A percentile compares a stretch with the other conserved stretches of the same genome.
Evolutionary conservation across 192 early-diverging fungal species (phyloP).

Genomic region (Coemansia sp.): DNA sequence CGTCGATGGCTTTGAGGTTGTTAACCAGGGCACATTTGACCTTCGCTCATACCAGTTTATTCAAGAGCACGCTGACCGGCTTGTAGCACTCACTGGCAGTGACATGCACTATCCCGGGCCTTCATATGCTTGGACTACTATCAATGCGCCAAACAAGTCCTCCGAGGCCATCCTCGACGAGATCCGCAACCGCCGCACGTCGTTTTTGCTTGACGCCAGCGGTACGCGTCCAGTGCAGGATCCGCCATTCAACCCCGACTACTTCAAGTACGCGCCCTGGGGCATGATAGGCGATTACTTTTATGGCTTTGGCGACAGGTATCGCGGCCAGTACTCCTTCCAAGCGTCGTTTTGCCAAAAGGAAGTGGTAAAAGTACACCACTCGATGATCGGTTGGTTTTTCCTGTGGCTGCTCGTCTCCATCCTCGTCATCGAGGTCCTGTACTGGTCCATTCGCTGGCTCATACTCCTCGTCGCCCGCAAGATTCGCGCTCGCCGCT

Average conservation of each 20-base stretch:
- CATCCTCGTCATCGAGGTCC: conserved; percentile 14
- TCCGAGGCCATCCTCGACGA: conserved; percentile 57
- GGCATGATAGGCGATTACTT: conserved; percentile 54
- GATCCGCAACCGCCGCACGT: conserved; percentile 57
- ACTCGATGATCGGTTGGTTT: conserved; percentile 16
- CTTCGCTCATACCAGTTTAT: conserved; percentile 55
- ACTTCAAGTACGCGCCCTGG: conserved; percentile 45
- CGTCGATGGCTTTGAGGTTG: conserved; percentile 72
- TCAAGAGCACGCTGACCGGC: not conserved
- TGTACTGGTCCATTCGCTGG: not conserved
- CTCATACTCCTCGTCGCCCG: not conserved
- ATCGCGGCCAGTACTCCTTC: conserved; percentile 72
- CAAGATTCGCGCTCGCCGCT: conserved; percentile 35
- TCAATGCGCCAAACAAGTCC: conserved; percentile 49
- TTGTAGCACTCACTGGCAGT: conserved; percentile 60
- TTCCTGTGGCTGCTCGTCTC: conserved; percentile 18
- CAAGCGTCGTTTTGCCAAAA: conserved; percentile 64
- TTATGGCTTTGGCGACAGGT: conserved; percentile 58
- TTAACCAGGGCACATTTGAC: conserved; percentile 62
- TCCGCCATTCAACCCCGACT: conserved; percentile 29
- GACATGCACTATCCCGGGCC: conserved; percentile 64
- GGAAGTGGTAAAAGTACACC: conserved; percentile 50
- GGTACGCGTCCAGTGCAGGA: conserved; percentile 56
- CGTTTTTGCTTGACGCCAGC: conserved; percentile 65
- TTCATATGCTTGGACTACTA: conserved; percentile 62